phyloP scores from a whole-genome alignment of 176 grass and related monocot species.

The Ensete ventricosum region DNA sequence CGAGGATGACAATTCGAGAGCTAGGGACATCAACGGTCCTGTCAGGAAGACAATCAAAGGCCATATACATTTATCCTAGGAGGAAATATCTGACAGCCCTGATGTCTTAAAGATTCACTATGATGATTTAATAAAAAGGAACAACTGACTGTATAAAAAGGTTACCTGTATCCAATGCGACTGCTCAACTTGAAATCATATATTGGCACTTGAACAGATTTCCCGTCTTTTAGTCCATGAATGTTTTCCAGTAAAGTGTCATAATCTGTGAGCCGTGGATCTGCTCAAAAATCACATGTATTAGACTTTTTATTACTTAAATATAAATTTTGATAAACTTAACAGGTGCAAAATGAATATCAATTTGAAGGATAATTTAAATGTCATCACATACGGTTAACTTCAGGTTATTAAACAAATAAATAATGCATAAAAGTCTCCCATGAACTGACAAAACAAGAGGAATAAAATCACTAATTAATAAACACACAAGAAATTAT shows the following conservation, averaged over 20 bases:
- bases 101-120: not conserved
- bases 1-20: slow-evolving; percentile 81
- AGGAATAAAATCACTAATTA: not conserved
- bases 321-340: not conserved
- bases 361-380: not conserved
- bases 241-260: slow-evolving; percentile 90
- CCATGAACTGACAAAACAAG: too few species aligned
- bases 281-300: slow-evolving; percentile 39
- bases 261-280: slow-evolving; percentile 92
- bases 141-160: not conserved
- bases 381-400: not conserved
- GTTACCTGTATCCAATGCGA: slow-evolving; percentile 79
- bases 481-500: not conserved
- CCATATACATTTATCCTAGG: not conserved
- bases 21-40: slow-evolving; percentile 79
- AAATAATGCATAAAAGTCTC: not conserved
- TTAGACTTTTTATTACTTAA: not conserved
- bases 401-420: not conserved
- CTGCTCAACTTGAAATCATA: slow-evolving; percentile 91
- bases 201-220: slow-evolving; percentile 85
- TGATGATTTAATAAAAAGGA: too few species aligned
- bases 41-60: slow-evolving; percentile 2
- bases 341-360: not conserved
- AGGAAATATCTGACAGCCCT: not conserved
- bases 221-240: slow-evolving; percentile 70